Conservation (phyloP, 148 eudicot species). For the Rhododendron williamsianum region DNA sequence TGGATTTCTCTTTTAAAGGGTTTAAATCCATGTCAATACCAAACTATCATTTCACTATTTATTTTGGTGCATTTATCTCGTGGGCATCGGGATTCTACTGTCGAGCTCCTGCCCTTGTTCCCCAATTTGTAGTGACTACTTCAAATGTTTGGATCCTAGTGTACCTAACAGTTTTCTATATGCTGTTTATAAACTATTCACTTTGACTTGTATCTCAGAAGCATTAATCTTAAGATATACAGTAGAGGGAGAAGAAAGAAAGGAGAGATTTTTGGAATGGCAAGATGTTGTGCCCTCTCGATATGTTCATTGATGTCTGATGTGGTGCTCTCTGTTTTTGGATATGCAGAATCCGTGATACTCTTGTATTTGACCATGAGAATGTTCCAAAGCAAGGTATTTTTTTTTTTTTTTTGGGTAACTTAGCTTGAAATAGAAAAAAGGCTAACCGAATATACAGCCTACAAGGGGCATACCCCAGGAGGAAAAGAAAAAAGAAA, state of each 20-base stretch:
- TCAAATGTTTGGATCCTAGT: not conserved
- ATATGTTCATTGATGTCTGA: slow-evolving; percentile 1
- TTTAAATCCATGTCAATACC: not conserved
- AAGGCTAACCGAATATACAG: no score
- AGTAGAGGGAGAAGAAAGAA: not conserved
- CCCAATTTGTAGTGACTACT: not conserved
- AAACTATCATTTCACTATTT: not conserved
- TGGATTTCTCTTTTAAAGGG: not conserved
- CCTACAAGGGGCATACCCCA: no score
- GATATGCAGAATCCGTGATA: slow-evolving; percentile 69
- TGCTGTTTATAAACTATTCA: not conserved
- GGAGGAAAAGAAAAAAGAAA: no score
- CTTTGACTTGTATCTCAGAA: not conserved
- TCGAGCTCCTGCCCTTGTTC: not conserved
- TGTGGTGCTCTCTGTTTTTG: not conserved
- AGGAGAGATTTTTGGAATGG: not conserved
- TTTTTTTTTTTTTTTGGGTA: no score
- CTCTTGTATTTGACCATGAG: slow-evolving; percentile 80
- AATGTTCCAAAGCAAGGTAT: slow-evolving; percentile 31
- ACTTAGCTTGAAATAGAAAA: no score
- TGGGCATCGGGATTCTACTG: not conserved
- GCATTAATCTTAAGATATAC: not conserved
- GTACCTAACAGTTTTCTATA: not conserved
- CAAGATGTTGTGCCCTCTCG: not conserved
- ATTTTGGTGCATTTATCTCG: not conserved